These are phyloP conservation scores for Xanthoparmelia taractica DNA, from an alignment of 495 filamentous ascomycete species.

Conservation along the genomic window DNA sequence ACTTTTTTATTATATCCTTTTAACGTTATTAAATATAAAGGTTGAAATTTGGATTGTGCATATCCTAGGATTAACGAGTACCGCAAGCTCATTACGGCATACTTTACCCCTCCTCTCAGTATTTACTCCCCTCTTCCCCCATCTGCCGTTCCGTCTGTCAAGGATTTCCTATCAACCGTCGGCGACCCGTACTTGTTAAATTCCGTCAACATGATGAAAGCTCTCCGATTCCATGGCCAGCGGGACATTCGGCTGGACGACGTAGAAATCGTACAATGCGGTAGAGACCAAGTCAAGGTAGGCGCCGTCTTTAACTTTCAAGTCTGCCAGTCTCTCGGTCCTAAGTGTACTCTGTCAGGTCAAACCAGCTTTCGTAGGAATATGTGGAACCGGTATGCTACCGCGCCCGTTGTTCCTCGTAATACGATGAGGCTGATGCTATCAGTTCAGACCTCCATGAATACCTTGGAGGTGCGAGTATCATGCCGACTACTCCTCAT, in stretches of 20 bases:
- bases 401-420: not conserved
- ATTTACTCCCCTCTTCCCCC: too few species aligned
- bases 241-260: slow-evolving; percentile 39
- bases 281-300: slow-evolving; percentile 38
- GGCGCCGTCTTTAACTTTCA: not conserved
- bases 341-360: slow-evolving; percentile 29
- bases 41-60: too few species aligned
- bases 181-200: not conserved
- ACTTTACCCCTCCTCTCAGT: too few species aligned
- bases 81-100: too few species aligned
- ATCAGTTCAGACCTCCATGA: slow-evolving; percentile 49
- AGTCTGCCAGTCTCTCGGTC: not conserved
- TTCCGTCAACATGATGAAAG: slow-evolving; percentile 33
- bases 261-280: slow-evolving; percentile 36
- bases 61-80: too few species aligned
- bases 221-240: slow-evolving; percentile 38
- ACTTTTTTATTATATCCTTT: too few species aligned
- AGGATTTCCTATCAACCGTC: too few species aligned
- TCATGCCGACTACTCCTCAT: slow-evolving; percentile 46
- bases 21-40: too few species aligned
- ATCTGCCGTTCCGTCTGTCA: too few species aligned
- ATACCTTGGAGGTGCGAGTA: slow-evolving; percentile 46
- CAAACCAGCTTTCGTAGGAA: slow-evolving; percentile 49
- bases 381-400: slow-evolving; percentile 46
- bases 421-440: slow-evolving; percentile 2